phyloP scores from a whole-genome alignment of 2,329 filamentous ascomycete genomes.

The Berkeleyomyces basicola region DNA sequence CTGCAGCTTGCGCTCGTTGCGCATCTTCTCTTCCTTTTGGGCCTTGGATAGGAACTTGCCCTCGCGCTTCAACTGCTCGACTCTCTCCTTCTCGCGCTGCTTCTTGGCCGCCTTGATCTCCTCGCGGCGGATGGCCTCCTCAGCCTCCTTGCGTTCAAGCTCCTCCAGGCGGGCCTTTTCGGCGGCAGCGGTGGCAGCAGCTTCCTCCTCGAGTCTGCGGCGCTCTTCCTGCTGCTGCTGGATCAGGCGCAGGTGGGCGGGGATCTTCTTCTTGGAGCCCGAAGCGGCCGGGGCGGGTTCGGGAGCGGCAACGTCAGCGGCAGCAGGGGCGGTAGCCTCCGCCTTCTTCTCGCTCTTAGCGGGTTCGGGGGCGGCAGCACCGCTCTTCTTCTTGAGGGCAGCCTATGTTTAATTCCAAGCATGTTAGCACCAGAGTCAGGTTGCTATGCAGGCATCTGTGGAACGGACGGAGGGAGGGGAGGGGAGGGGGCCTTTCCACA shows the following conservation, averaged over 20 bases:
- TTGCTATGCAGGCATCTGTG: no score
- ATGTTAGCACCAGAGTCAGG: background rate
- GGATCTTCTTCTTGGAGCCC: slow-evolving; percentile 67
- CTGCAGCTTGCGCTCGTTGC: slow-evolving; percentile 63
- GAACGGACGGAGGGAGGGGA: no score
- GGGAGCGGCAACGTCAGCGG: slow-evolving; percentile 28
- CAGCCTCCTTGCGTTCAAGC: slow-evolving; percentile 44
- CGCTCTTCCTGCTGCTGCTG: slow-evolving; percentile 74
- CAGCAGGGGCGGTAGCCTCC: slow-evolving; percentile 37
- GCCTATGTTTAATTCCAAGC: slow-evolving; percentile 1
- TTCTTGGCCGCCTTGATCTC: slow-evolving; percentile 65
- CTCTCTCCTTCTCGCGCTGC: slow-evolving; percentile 71
- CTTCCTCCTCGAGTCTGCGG: slow-evolving; percentile 46
- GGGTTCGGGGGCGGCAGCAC: slow-evolving; percentile 3
- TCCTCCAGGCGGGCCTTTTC: slow-evolving; percentile 50
- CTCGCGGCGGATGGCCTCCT: slow-evolving; percentile 52
- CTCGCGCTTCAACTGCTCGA: slow-evolving; percentile 76
- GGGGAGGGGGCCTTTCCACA: no score
- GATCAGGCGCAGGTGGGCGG: slow-evolving; percentile 51
- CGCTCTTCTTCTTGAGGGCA: slow-evolving; percentile 65
- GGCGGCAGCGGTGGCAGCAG: slow-evolving; percentile 39
- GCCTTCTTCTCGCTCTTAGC: slow-evolving; percentile 21
- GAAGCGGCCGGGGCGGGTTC: slow-evolving; percentile 19
- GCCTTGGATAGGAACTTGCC: slow-evolving; percentile 78
- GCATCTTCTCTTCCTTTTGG: slow-evolving; percentile 65